These are phyloP conservation scores for Cutaneotrichosporon sp. DNA, from an alignment of 1,284 basidiomycete species.

Conservation along the genomic window DNA sequence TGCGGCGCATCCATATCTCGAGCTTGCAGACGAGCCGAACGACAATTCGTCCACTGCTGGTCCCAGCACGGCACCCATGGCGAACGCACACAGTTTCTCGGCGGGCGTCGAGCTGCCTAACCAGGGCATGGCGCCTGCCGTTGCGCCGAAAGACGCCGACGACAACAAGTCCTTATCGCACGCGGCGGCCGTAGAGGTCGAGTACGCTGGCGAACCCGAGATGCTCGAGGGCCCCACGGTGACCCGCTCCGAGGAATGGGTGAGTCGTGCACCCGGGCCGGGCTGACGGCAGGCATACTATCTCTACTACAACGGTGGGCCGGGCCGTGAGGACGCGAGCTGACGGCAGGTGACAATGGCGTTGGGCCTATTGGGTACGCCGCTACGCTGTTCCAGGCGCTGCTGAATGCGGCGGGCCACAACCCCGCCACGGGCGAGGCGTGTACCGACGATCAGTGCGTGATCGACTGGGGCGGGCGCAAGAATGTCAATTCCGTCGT, in stretches of 20 bases:
- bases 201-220: too few species aligned
- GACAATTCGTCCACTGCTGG: too few species aligned
- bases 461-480: constrained; percentile 67
- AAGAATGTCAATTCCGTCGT: constrained; percentile 61
- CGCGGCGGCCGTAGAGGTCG: too few species aligned
- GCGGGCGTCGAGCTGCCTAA: too few species aligned
- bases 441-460: constrained; percentile 25
- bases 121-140: too few species aligned
- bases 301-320: constrained; percentile 15
- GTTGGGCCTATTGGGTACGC: constrained; percentile 51
- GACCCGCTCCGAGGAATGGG: constrained; percentile 17
- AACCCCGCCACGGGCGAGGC: constrained; percentile 51
- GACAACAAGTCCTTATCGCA: too few species aligned
- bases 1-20: too few species aligned
- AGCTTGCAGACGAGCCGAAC: too few species aligned
- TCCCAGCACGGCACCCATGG: too few species aligned
- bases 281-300: constrained; percentile 15
- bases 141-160: too few species aligned
- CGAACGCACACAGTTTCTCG: too few species aligned
- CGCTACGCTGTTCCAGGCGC: constrained; percentile 63
- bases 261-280: background rate
- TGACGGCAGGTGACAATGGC: constrained; percentile 15
- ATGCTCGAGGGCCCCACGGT: constrained; percentile 16
- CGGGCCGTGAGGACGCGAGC: background rate
- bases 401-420: constrained; percentile 62